A percentile compares a stretch with the other conserved stretches of the same genome.
These are phyloP conservation scores for Darksidea phi DNA, from an alignment of 495 filamentous ascomycete species.

Conservation along the genomic window DNA sequence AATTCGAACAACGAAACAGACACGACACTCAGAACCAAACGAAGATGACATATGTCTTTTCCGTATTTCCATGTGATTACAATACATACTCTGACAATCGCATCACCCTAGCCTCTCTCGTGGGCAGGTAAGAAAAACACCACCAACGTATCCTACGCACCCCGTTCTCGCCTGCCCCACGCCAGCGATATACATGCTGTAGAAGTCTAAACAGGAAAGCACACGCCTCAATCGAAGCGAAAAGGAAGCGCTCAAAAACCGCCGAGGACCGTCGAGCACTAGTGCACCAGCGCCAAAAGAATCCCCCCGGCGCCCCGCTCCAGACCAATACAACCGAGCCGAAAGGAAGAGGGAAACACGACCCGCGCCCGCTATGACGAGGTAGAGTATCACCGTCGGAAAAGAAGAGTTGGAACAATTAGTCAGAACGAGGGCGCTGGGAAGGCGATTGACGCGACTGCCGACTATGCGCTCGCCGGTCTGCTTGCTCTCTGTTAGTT, in stretches of 20 bases:
- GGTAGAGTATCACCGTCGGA: slow-evolving; percentile 7
- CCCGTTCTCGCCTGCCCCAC: not conserved
- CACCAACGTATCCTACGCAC: not conserved
- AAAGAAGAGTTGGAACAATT: not conserved
- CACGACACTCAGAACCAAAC: too few relatives aligned
- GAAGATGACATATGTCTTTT: not conserved
- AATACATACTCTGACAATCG: slow-evolving; percentile 24
- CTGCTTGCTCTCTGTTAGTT: not conserved
- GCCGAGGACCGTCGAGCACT: too few relatives aligned
- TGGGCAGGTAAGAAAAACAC: not conserved
- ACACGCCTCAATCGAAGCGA: too few relatives aligned
- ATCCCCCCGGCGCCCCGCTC: too few relatives aligned
- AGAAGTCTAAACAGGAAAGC: too few relatives aligned
- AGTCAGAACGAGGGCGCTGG: slow-evolving; percentile 1
- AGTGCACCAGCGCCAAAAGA: too few relatives aligned
- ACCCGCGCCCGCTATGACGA: slow-evolving; percentile 23
- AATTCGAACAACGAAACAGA: too few relatives aligned
- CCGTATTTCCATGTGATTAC: not conserved
- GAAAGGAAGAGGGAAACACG: slow-evolving; percentile 3
- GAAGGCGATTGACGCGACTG: not conserved
- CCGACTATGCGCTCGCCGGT: not conserved
- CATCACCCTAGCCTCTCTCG: not conserved
- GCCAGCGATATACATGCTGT: slow-evolving; percentile 1
- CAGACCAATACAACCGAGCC: too few relatives aligned
- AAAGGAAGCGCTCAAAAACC: too few relatives aligned